Evolutionary conservation across 805 yeast genomes (phyloP).

Genomic region (Cyberlindnera misumaiensis): DNA sequence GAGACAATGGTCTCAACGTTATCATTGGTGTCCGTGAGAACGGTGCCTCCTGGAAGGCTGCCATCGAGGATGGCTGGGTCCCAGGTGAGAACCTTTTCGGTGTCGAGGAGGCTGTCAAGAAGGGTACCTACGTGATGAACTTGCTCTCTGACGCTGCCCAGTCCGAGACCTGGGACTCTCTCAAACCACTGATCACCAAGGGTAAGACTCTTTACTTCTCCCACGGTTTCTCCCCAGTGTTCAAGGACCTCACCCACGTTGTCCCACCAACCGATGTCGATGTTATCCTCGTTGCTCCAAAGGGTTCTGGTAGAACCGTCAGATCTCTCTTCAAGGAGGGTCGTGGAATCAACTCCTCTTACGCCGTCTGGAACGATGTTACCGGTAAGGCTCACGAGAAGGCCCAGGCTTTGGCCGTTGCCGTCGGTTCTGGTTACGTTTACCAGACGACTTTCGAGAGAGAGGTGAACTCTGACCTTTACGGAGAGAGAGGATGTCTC

Average conservation of each 20-base stretch:
- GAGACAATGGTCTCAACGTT: conserved; percentile 98
- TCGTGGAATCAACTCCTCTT: conserved; percentile 99
- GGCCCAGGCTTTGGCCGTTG: conserved; percentile 97
- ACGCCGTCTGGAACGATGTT: conserved; percentile 99
- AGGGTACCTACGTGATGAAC: conserved; percentile 96
- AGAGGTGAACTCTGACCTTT: conserved; percentile 98
- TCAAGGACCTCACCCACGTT: conserved; percentile 95
- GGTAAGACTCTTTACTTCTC: conserved; percentile 98
- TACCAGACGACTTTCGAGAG: conserved; percentile 99
- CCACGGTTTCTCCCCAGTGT: conserved; percentile 99
- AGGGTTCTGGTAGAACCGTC: conserved; percentile 99
- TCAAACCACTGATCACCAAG: conserved; percentile 89
- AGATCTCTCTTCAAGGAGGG: conserved; percentile 99
- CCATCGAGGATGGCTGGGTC: conserved; percentile 99
- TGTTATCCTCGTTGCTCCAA: conserved; percentile 98
- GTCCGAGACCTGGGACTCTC: conserved; percentile 90
- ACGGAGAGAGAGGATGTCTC: conserved; percentile 99
- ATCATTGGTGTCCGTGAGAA: conserved; percentile 97
- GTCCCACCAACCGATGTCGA: conserved; percentile 93
- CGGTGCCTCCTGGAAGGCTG: conserved; percentile 99
- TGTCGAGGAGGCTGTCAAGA: conserved; percentile 85
- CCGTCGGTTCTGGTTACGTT: conserved; percentile 99
- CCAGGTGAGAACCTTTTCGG: conserved; percentile 98
- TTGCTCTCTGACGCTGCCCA: conserved; percentile 98
- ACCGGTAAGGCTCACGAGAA: conserved; percentile 99